Conservation (phyloP, 352 stramenopile species). For the Pythium monospermum region DNA sequence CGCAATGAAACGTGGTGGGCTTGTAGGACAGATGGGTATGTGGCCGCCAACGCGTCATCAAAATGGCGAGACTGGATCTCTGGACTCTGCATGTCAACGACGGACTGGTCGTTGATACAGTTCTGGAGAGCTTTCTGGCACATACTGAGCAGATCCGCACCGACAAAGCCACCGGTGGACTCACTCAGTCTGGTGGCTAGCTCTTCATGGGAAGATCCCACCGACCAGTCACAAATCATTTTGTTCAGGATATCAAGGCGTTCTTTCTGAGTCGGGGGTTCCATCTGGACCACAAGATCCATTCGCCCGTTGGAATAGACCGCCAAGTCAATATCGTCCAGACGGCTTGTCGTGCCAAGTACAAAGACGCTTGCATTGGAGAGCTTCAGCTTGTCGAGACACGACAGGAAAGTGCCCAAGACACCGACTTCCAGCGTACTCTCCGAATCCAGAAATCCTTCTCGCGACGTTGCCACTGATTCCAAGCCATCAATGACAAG, state of each 20-base stretch:
- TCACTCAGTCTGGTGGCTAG: slow-evolving; percentile 90
- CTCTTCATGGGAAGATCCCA: slow-evolving; percentile 23
- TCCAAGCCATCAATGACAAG: slow-evolving; percentile 91
- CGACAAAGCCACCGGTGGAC: slow-evolving; percentile 95
- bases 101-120: slow-evolving; percentile 40
- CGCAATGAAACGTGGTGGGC: slow-evolving; percentile 91
- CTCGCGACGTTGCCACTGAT: slow-evolving; percentile 68
- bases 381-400: slow-evolving; percentile 68
- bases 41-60: slow-evolving; percentile 86
- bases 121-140: slow-evolving; percentile 68
- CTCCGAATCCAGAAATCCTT: slow-evolving; percentile 43
- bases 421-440: slow-evolving; percentile 72
- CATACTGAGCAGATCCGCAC: slow-evolving; percentile 75
- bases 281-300: slow-evolving; percentile 94
- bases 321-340: slow-evolving; percentile 86
- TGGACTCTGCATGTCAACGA: neutral
- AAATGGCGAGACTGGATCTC: slow-evolving; percentile 37
- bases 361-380: slow-evolving; percentile 49
- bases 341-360: slow-evolving; percentile 68
- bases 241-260: slow-evolving; percentile 90
- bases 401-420: slow-evolving; percentile 78
- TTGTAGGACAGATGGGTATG: slow-evolving; percentile 94
- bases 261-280: slow-evolving; percentile 89
- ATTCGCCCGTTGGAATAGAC: slow-evolving; percentile 95
- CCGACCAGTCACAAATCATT: slow-evolving; percentile 84